phyloP scores from a whole-genome alignment of 352 stramenopile genomes.

The Plasmopara halstedii region DNA sequence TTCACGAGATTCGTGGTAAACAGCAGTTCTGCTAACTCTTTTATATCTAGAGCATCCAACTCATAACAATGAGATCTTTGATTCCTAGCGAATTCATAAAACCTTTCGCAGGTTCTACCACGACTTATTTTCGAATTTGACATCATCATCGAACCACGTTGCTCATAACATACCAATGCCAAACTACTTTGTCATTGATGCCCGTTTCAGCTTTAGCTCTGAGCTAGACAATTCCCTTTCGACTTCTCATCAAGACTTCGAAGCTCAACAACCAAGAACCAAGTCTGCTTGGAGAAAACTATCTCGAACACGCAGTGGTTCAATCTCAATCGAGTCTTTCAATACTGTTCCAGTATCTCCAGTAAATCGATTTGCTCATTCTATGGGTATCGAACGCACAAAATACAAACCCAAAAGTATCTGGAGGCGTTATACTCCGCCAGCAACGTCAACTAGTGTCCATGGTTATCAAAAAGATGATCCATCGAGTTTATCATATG shows the following conservation, averaged over 20 bases:
- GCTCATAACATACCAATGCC: slow-evolving; percentile 6
- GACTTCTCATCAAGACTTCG: neutral
- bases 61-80: slow-evolving; percentile 2
- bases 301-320: slow-evolving; percentile 17
- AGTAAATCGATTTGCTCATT: slow-evolving; percentile 19
- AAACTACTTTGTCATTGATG: slow-evolving; percentile 22
- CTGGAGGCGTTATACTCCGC: slow-evolving; percentile 12
- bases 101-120: no score
- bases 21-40: no score
- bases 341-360: slow-evolving; percentile 5
- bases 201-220: slow-evolving; percentile 16
- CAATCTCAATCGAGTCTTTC: slow-evolving; percentile 16
- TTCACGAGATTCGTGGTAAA: no score
- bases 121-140: slow-evolving; percentile 12
- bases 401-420: slow-evolving; percentile 2
- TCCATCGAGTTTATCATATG: slow-evolving; percentile 3
- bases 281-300: slow-evolving; percentile 5
- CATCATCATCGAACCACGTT: neutral
- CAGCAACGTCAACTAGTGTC: slow-evolving; percentile 10
- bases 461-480: slow-evolving; percentile 6
- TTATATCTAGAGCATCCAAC: no score
- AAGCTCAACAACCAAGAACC: neutral
- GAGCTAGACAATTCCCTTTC: slow-evolving; percentile 1
- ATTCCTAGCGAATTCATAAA: no score
- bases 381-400: slow-evolving; percentile 8